Evolutionary conservation across 768 basidiomycete species (phyloP), one percentile per base, ranked within the genome.

Genomic region (Fistulinella prunicolor): DNA sequence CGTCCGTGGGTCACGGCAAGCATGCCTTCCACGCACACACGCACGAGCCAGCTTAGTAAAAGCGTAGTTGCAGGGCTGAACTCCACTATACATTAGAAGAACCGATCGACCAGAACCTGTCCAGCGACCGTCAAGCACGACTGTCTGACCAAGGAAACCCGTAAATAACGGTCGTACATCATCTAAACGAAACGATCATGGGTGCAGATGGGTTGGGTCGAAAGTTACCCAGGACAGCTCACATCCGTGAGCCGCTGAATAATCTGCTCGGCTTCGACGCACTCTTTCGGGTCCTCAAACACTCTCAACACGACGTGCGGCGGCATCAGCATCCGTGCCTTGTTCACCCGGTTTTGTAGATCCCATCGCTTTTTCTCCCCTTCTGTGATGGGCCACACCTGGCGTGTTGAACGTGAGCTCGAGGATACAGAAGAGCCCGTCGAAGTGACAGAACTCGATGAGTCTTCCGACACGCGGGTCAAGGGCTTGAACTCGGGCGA

Each of bases 271-370:
- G 74, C 77, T 65, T 91, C 89, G 14, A 76, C 71, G 60, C 88
- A 90, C 57, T 92, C 86, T 53, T 57, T 68, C 9, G 89, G 83
- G 35, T 79, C 65, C 56, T 80, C 75, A 62, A 92, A 92, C 22
- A 90, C 63, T 44, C 86, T 75, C 59, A 91, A 64, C 17, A 70
- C 65, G 9, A 89, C 72, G 53, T 79, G 70, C 24, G 64, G 56
- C 5, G 86, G 83, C 58, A 88, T 78, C 60, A 75, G 66, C 53
- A 70, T 72, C 46, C 86, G 69, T 22, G 86, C 86, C 49, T 68
- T 71, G 68, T 80, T 80, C 45, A 91, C 76, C 26, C 89, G 70
- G 55, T 64, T 65, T 70, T 90, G 86, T 56, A 90, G 57, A 24
- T 82, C 80, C 49, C 63, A 53, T 51, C 80, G 71, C 68, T 70